These are phyloP conservation scores for Phytopythium litorale DNA, from an alignment of 352 stramenopile species.

Conservation along the genomic window DNA sequence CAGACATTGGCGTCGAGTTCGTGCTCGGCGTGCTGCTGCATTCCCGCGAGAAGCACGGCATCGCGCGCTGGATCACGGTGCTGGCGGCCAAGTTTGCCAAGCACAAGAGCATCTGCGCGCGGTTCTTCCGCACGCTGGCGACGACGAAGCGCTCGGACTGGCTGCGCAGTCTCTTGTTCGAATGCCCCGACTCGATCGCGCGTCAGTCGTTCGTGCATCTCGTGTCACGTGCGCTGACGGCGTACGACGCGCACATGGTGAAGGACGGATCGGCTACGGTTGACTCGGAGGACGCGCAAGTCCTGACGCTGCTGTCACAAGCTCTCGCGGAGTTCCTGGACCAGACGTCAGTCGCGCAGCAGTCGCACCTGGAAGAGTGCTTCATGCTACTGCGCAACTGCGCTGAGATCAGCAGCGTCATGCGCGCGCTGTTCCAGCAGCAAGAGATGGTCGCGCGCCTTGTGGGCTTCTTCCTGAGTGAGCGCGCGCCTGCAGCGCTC, in stretches of 20 bases:
- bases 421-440: conserved; percentile 46
- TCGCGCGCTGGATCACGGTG: conserved; percentile 79
- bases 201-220: conserved; percentile 86
- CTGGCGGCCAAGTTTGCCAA: conserved; percentile 68
- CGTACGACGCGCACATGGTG: conserved; percentile 60
- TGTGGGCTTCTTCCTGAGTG: conserved; percentile 79
- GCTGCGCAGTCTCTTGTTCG: conserved; percentile 71
- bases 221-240: conserved; percentile 62
- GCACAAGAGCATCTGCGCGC: conserved; percentile 62
- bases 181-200: conserved; percentile 82
- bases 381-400: conserved; percentile 84
- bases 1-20: conserved; percentile 83
- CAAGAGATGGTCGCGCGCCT: conserved; percentile 76
- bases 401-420: conserved; percentile 49
- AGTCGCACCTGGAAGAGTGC: conserved; percentile 83
- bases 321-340: conserved; percentile 46
- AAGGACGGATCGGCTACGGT: neutral
- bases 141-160: conserved; percentile 53
- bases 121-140: conserved; percentile 63
- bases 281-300: conserved; percentile 9
- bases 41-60: conserved; percentile 83
- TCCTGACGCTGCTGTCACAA: conserved; percentile 16
- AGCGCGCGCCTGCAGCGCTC: conserved; percentile 51
- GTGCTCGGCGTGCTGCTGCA: conserved; percentile 88
- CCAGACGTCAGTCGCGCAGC: conserved; percentile 70